Evolutionary conservation across 441 rosid genomes (phyloP), one percentile per base, ranked within the genome.

Genomic region (Adansonia grandidieri): DNA sequence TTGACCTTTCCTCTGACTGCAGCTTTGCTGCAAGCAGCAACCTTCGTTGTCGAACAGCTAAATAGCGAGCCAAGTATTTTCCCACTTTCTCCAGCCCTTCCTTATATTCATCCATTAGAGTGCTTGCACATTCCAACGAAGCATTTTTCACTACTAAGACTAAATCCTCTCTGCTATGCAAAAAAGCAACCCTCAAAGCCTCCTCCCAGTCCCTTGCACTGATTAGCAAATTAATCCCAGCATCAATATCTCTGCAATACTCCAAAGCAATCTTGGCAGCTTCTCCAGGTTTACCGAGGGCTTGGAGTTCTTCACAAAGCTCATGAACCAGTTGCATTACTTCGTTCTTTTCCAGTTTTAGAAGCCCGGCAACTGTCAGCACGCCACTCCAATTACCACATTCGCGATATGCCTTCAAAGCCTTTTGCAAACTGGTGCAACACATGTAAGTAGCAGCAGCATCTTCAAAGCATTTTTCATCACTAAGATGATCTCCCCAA

Each of bases 181-280:
- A 77, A 81, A 89, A 91, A 71, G 97, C 86, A 84, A 94, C 85
- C 81, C 99, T 87, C 79, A 92, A 84, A 80, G 98, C 98, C 72
- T 96, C 98, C 83, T 93, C 98, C 99, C 99, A 96, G 61, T 94
- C 95, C 87, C 97, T 91, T 2, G 97, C 97, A 81, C 73, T 86
- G 79, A 91, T 88, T 79, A 94, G 87, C 86, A 94, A 87, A 80
- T 75, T 86, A 44, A 92, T 70, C 66, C 97, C 98, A 77, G 79
- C 80, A 68, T 84, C 87, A 72, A 92, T 85, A 85, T 94, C 98
- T 80, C 84, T 80, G 75, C 93, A 93, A 79, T 94, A 92, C 40
- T 92, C 99, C 40, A 96, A 83, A 63, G 97, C 97, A 80, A 96
- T 90, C 82, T 91, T 94, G 54, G 98, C 98, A 79, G 99, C 97